These are phyloP conservation scores for Botrytis deweyae DNA, from an alignment of 2,329 filamentous ascomycete genomes.

Conservation along the genomic window DNA sequence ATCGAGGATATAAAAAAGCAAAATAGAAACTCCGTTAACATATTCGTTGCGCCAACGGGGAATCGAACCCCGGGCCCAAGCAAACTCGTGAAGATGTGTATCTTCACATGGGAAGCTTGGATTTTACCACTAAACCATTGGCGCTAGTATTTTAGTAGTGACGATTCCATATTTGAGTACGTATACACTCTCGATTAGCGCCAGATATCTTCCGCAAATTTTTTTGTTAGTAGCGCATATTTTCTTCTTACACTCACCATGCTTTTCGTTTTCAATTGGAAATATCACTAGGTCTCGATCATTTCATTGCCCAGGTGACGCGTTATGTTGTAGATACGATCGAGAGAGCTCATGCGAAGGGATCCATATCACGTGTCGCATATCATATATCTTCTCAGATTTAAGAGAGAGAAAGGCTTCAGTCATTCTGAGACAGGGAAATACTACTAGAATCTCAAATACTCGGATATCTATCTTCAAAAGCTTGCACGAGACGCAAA, in stretches of 20 bases:
- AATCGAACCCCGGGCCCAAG: conserved; percentile 13
- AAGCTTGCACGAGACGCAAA: background rate
- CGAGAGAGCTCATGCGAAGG: background rate
- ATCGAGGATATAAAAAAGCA: background rate
- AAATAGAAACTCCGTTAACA: rapidly evolving
- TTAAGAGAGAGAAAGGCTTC: background rate
- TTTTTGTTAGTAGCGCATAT: too few relatives aligned
- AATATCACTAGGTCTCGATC: background rate
- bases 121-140: conserved; percentile 19
- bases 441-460: background rate
- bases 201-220: background rate
- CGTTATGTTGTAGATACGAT: background rate
- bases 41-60: rapidly evolving
- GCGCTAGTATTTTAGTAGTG: background rate
- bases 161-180: rapidly evolving
- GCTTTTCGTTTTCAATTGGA: background rate
- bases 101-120: background rate
- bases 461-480: background rate
- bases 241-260: too few relatives aligned
- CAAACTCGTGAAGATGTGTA: background rate
- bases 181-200: background rate
- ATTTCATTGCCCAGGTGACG: background rate
- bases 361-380: background rate
- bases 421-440: background rate
- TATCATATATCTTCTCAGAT: background rate